Conservation (phyloP, 139 green algal genomes). For the Nannochloris sp. region DNA sequence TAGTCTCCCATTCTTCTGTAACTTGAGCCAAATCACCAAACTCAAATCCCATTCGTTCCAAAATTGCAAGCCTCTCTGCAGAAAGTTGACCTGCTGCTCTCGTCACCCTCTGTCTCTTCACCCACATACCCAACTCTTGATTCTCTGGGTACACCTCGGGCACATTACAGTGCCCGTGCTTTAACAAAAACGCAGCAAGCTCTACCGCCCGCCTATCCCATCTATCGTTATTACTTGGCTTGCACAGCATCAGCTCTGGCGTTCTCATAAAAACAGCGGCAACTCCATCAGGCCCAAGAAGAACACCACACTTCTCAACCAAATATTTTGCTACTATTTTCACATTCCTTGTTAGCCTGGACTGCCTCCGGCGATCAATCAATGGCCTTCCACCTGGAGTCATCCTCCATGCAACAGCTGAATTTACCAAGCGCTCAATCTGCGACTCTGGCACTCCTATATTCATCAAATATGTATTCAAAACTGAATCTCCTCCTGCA, state of each 20-base stretch:
- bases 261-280: conserved; percentile 27
- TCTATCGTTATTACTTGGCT: conserved; percentile 42
- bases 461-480: conserved; percentile 38
- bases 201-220: conserved; percentile 49
- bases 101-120: conserved; percentile 33
- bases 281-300: conserved; percentile 29
- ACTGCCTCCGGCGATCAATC: conserved; percentile 42
- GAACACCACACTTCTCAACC: conserved; percentile 28
- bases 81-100: conserved; percentile 27
- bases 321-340: conserved; percentile 38
- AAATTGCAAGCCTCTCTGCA: conserved; percentile 30
- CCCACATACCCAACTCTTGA: conserved; percentile 41
- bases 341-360: conserved; percentile 39
- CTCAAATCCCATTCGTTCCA: conserved; percentile 47
- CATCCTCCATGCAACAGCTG: conserved; percentile 47
- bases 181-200: conserved; percentile 33
- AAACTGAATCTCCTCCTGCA: not conserved
- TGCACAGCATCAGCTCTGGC: conserved; percentile 54
- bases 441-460: conserved; percentile 31
- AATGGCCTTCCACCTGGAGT: conserved; percentile 41
- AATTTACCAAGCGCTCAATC: conserved; percentile 31
- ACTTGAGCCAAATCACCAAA: conserved; percentile 50
- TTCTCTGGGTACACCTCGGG: conserved; percentile 31
- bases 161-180: conserved; percentile 47
- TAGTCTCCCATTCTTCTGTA: conserved; percentile 51